phyloP scores from a whole-genome alignment of 208 protist species.

The Crithidia brevicula region DNA sequence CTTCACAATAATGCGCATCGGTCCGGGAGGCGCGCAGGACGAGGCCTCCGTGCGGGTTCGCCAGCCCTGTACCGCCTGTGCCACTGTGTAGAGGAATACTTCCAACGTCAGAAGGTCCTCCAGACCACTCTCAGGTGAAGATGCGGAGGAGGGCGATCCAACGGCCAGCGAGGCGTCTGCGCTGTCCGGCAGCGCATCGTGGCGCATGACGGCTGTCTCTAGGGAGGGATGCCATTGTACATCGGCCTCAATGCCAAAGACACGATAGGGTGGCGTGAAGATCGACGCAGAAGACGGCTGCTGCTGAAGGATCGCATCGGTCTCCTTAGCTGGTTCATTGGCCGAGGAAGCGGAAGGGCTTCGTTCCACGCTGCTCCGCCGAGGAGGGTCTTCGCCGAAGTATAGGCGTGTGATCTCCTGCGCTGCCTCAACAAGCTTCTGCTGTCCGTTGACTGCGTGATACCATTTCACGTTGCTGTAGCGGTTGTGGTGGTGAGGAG shows the following conservation, averaged over 20 bases:
- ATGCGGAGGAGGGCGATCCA: not conserved
- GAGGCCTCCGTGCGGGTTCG: not conserved
- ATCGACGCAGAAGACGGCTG: too few relatives aligned
- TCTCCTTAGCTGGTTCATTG: too few relatives aligned
- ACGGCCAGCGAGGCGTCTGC: not conserved
- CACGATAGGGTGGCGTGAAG: not conserved
- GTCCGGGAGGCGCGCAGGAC: not conserved
- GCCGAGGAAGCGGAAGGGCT: conserved; percentile 1
- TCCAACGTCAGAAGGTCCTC: not conserved
- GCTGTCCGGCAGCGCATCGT: conserved; percentile 30
- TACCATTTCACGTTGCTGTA: conserved; percentile 28
- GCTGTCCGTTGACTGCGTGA: conserved; percentile 43
- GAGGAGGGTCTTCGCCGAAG: not conserved
- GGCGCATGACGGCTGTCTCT: conserved; percentile 31
- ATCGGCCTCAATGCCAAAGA: conserved; percentile 52
- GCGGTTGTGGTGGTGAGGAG: not conserved
- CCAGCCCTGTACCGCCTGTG: conserved; percentile 22
- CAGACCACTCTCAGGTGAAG: conserved; percentile 1
- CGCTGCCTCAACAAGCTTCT: conserved; percentile 3
- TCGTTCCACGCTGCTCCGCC: not conserved
- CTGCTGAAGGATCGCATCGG: too few relatives aligned
- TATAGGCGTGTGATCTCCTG: not conserved
- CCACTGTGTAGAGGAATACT: conserved; percentile 8
- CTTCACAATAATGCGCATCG: conserved; percentile 40
- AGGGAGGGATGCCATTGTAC: conserved; percentile 31